Evolutionary conservation across 2,329 filamentous ascomycete genomes (phyloP).

Genomic region (Rhynchosporium secalis): DNA sequence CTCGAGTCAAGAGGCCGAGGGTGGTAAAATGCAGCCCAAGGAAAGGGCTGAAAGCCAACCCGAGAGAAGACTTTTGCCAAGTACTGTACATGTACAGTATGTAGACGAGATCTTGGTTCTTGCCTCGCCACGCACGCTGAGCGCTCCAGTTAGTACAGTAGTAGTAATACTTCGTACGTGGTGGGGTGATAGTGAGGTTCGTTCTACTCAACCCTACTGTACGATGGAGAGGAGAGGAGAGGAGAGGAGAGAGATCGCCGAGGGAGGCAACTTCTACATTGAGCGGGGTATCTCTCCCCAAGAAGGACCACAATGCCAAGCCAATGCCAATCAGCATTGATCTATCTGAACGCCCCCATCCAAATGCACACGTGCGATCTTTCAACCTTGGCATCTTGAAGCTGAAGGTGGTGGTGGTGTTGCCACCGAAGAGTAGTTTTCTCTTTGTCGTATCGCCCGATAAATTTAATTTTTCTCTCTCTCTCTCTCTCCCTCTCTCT

Average conservation of each 20-base stretch:
- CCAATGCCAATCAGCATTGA: conserved; percentile 9
- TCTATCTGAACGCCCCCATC: too few relatives aligned
- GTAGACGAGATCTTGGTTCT: background rate
- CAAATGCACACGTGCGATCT: too few relatives aligned
- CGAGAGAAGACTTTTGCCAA: conserved; percentile 1
- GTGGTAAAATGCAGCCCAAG: background rate
- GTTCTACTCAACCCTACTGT: too few relatives aligned
- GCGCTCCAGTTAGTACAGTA: too few relatives aligned
- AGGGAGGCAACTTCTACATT: conserved; percentile 11
- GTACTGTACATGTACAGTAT: background rate
- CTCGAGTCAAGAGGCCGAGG: background rate
- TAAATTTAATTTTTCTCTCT: too few relatives aligned
- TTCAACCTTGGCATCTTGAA: too few relatives aligned
- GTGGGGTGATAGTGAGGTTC: too few relatives aligned
- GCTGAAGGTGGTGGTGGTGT: too few relatives aligned
- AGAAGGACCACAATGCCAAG: conserved; percentile 19
- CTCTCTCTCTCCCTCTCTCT: conserved; percentile 27
- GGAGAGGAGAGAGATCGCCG: background rate
- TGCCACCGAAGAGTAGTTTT: too few relatives aligned
- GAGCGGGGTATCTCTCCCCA: conserved; percentile 20
- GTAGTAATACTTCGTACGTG: too few relatives aligned
- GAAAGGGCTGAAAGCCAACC: background rate
- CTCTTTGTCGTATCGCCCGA: too few relatives aligned
- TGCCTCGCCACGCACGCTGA: background rate
- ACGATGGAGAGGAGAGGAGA: background rate